Evolutionary conservation across 2,329 filamentous ascomycete species (phyloP).

Genomic region (Colletotrichum sojae): DNA sequence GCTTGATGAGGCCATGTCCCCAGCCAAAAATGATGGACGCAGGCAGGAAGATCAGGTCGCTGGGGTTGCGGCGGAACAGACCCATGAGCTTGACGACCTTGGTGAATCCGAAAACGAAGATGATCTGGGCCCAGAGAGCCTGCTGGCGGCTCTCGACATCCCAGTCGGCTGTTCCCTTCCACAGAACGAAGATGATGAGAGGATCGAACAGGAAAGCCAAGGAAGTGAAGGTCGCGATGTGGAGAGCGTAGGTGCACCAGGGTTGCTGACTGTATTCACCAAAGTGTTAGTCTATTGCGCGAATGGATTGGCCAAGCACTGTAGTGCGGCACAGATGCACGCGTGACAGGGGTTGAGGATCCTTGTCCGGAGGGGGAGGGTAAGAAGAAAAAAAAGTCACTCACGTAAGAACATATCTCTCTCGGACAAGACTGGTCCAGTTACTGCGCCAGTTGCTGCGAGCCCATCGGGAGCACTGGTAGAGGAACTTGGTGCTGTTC

Average conservation of each 20-base stretch:
- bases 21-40: slow-evolving; percentile 94
- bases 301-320: not conserved
- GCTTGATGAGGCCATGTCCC: slow-evolving; percentile 92
- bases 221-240: slow-evolving; percentile 92
- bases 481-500: slow-evolving; percentile 88
- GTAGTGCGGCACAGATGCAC: not conserved
- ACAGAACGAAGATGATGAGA: slow-evolving; percentile 77
- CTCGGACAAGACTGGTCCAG: slow-evolving; percentile 87
- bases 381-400: slow-evolving; percentile 56
- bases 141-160: slow-evolving; percentile 65
- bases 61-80: slow-evolving; percentile 87
- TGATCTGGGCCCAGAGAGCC: slow-evolving; percentile 73
- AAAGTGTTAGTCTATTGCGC: slow-evolving; percentile 40
- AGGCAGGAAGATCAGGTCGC: slow-evolving; percentile 83
- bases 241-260: slow-evolving; percentile 94
- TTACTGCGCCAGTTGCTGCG: slow-evolving; percentile 99
- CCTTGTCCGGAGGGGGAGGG: slow-evolving; percentile 13
- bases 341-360: slow-evolving; percentile 14
- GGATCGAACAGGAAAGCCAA: slow-evolving; percentile 86
- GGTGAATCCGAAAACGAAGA: slow-evolving; percentile 85
- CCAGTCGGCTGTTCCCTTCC: slow-evolving; percentile 77
- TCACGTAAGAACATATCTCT: slow-evolving; percentile 90
- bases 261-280: slow-evolving; percentile 79
- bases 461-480: slow-evolving; percentile 95
- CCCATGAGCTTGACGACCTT: slow-evolving; percentile 93